A percentile compares a stretch with the other conserved stretches of the same genome.
phyloP scores from a whole-genome alignment of 1,139 yeast species.

The Yamadazyma aaseri region DNA sequence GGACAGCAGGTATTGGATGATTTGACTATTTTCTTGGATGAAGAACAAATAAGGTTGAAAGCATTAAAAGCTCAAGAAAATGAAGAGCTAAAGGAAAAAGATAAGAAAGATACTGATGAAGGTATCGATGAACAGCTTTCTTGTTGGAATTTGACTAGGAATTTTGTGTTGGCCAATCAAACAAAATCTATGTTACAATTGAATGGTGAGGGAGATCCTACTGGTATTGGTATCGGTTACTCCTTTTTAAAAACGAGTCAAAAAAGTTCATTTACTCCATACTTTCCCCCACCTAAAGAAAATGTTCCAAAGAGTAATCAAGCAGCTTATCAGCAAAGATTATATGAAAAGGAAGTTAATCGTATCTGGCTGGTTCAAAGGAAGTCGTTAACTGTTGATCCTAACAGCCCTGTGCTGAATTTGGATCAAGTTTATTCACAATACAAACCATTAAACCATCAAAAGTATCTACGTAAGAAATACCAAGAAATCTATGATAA shows the following conservation, averaged over 20 bases:
- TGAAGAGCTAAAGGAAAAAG: slow-evolving; percentile 22
- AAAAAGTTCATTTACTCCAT: slow-evolving; percentile 87
- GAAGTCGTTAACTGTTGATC: slow-evolving; percentile 54
- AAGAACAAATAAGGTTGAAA: slow-evolving; percentile 28
- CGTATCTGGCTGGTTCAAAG: slow-evolving; percentile 92
- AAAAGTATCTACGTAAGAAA: slow-evolving; percentile 28
- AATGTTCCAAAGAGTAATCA: slow-evolving; percentile 46
- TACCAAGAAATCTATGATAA: slow-evolving; percentile 23
- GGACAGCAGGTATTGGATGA: slow-evolving; percentile 87
- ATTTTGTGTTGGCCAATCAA: slow-evolving; percentile 90
- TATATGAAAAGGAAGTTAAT: slow-evolving; percentile 87
- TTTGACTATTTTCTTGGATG: slow-evolving; percentile 17
- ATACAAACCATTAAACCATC: slow-evolving; percentile 40
- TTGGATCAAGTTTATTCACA: slow-evolving; percentile 36
- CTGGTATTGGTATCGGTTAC: slow-evolving; percentile 87
- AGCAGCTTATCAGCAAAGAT: slow-evolving; percentile 81
- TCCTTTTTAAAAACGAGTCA: slow-evolving; percentile 90
- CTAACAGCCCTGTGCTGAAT: slow-evolving; percentile 20
- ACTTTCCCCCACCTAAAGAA: slow-evolving; percentile 47
- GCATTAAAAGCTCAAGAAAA: slow-evolving; percentile 18
- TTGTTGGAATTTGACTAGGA: slow-evolving; percentile 91
- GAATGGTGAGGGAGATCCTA: slow-evolving; percentile 96
- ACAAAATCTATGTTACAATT: slow-evolving; percentile 96
- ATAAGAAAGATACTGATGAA: slow-evolving; percentile 36
- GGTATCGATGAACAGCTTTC: slow-evolving; percentile 83